Evolutionary conservation across 257 asterid genomes (phyloP).

Genomic region (Solanum pennellii): DNA sequence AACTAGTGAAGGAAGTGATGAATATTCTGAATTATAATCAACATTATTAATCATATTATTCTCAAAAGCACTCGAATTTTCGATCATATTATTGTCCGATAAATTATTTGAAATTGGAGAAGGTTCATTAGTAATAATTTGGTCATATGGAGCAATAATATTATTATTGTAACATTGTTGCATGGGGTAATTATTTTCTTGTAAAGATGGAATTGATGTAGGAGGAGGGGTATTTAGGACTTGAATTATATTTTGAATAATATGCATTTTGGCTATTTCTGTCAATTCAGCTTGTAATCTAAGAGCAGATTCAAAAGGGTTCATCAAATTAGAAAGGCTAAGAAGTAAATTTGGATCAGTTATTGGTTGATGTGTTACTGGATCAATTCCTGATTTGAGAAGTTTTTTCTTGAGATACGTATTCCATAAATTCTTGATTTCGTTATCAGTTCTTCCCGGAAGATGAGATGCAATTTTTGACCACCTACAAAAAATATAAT

Average conservation of each 20-base stretch:
- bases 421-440: constrained; percentile 62
- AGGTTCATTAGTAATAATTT: not conserved
- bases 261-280: constrained; percentile 19
- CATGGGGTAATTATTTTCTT: not conserved
- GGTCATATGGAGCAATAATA: not conserved
- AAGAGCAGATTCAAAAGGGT: constrained; percentile 9
- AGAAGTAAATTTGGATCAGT: constrained; percentile 14
- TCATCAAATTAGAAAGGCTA: constrained; percentile 9
- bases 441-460: constrained; percentile 62
- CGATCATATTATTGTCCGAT: not conserved
- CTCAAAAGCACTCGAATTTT: not conserved
- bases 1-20: constrained; percentile 32
- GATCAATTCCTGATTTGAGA: constrained; percentile 39
- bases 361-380: constrained; percentile 34
- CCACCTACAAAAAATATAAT: constrained; percentile 31
- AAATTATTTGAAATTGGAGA: not conserved
- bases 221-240: constrained; percentile 20
- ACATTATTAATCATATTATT: not conserved
- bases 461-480: constrained; percentile 48
- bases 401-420: constrained; percentile 48
- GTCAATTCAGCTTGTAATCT: constrained; percentile 7
- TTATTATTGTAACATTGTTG: not conserved
- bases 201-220: constrained; percentile 5
- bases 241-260: constrained; percentile 22
- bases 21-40: constrained; percentile 7